A percentile compares a stretch with the other conserved stretches of the same genome.
Conservation (phyloP, 2,329 filamentous ascomycete species). For the Monosporascus ibericus region DNA sequence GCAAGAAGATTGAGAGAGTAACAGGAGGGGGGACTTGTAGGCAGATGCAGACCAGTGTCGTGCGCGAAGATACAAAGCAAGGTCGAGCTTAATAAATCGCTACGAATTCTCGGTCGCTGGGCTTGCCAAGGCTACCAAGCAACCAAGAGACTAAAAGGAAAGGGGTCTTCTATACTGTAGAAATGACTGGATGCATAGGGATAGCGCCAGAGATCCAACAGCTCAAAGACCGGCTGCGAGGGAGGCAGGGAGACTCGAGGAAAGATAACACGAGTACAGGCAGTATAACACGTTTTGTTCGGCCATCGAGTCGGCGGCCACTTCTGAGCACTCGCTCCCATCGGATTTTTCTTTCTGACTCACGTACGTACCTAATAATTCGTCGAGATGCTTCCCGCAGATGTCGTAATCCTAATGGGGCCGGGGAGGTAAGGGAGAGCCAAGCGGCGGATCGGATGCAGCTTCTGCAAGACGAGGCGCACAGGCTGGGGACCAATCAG, state of each 20-base stretch:
- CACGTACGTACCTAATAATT: no score
- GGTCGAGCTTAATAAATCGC: no score
- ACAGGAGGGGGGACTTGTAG: no score
- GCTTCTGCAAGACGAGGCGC: background rate
- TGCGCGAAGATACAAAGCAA: no score
- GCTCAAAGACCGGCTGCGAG: background rate
- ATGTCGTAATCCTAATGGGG: background rate
- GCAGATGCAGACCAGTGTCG: no score
- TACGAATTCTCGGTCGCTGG: no score
- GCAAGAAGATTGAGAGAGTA: no score
- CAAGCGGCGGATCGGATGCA: background rate
- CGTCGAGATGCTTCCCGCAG: background rate
- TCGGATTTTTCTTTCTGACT: constrained; percentile 1
- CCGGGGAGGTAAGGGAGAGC: background rate
- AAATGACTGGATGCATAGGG: background rate
- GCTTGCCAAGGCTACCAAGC: background rate
- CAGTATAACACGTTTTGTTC: no score
- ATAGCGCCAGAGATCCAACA: background rate
- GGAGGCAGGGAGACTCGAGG: no score
- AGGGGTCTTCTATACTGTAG: background rate
- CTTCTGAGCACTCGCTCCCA: background rate
- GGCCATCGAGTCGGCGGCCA: no score
- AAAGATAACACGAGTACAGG: no score
- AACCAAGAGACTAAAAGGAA: background rate
- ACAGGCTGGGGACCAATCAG: background rate